phyloP scores from a whole-genome alignment of 1,139 yeast species.

The Kluyveromyces sp. region DNA sequence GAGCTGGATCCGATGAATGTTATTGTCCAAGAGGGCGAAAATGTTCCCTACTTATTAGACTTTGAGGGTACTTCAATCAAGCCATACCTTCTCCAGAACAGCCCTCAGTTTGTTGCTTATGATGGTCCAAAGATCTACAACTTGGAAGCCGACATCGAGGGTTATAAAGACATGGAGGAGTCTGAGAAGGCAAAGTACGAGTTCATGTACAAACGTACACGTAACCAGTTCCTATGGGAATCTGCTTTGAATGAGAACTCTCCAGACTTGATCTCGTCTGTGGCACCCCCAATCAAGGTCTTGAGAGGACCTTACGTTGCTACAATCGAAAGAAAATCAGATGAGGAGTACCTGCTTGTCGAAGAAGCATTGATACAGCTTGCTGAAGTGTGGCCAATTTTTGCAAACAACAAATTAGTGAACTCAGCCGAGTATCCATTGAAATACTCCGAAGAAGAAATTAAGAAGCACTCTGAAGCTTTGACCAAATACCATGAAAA shows the following conservation, averaged over 20 bases:
- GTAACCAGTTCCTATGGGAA: slow-evolving; percentile 90
- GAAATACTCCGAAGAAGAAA: slow-evolving; percentile 46
- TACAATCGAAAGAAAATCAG: slow-evolving; percentile 54
- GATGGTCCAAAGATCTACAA: slow-evolving; percentile 81
- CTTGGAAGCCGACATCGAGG: slow-evolving; percentile 66
- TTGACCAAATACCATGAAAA: slow-evolving; percentile 63
- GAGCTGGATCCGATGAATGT: slow-evolving; percentile 91
- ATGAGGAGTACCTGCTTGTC: slow-evolving; percentile 57
- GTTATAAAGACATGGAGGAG: slow-evolving; percentile 58
- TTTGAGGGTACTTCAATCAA: slow-evolving; percentile 74
- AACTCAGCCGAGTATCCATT: slow-evolving; percentile 48
- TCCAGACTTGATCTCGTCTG: slow-evolving; percentile 65
- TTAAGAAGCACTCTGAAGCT: slow-evolving; percentile 48
- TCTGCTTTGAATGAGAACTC: slow-evolving; percentile 56
- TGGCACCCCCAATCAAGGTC: slow-evolving; percentile 67
- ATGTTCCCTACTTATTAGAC: slow-evolving; percentile 55
- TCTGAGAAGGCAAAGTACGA: slow-evolving; percentile 72
- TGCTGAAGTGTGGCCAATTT: slow-evolving; percentile 67
- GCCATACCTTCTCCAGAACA: slow-evolving; percentile 70
- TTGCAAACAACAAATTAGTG: slow-evolving; percentile 55
- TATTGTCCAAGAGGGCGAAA: slow-evolving; percentile 40
- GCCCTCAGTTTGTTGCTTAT: slow-evolving; percentile 80
- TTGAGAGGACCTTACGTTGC: slow-evolving; percentile 61
- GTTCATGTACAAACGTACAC: slow-evolving; percentile 80
- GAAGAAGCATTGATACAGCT: slow-evolving; percentile 68